Evolutionary conservation across 139 green algal genomes (phyloP).

Genomic region (Chlamydomonas asymmetrica): DNA sequence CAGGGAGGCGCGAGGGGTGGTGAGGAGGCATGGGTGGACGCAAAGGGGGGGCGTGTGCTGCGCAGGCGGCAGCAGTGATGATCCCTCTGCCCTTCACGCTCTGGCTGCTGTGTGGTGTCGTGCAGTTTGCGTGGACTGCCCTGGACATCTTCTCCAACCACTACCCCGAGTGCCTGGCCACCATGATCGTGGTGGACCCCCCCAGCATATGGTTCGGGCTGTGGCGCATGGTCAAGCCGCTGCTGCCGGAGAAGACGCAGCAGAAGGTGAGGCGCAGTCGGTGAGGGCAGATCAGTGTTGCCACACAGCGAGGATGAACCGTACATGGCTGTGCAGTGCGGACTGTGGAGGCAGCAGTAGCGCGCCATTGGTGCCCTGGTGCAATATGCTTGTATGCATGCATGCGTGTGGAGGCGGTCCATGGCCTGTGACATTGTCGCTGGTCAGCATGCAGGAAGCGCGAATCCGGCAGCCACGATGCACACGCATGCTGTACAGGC

Average conservation of each 20-base stretch:
- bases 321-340: not conserved
- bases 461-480: not conserved
- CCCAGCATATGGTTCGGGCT: constrained; percentile 28
- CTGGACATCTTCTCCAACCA: constrained; percentile 30
- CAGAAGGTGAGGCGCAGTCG: constrained; percentile 17
- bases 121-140: not conserved
- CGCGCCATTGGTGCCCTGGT: not conserved
- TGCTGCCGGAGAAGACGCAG: constrained; percentile 30
- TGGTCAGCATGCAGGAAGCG: not conserved
- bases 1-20: too few relatives aligned
- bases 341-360: not conserved
- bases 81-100: too few relatives aligned
- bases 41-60: too few relatives aligned
- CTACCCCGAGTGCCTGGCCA: constrained; percentile 22
- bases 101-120: not conserved
- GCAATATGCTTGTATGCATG: not conserved
- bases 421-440: not conserved
- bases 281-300: not conserved
- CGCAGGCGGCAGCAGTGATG: too few relatives aligned
- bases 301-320: not conserved
- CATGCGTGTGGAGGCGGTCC: not conserved
- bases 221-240: constrained; percentile 23
- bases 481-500: not conserved
- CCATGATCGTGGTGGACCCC: constrained; percentile 36
- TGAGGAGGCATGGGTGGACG: too few relatives aligned